Percentiles rank a stretch among this genome's conserved stretches.
phyloP scores from a whole-genome alignment of 305 asterid species.

The Fraxinus dipetala region DNA sequence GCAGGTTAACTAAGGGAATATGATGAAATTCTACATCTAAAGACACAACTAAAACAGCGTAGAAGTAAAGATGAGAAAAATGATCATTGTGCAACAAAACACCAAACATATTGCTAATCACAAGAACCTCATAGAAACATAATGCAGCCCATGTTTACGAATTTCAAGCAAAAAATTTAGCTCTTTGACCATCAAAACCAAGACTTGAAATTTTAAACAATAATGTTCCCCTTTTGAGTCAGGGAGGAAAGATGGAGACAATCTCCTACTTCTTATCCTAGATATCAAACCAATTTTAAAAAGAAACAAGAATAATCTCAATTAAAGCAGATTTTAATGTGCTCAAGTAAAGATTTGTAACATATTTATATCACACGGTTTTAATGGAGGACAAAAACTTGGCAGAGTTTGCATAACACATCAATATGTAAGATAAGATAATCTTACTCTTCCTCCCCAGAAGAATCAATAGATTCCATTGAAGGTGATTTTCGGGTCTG shows the following conservation, averaged over 20 bases:
- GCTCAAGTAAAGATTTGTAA: not conserved
- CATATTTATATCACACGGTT: not conserved
- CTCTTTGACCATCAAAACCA: not conserved
- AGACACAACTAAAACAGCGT: not conserved
- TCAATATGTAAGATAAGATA: slow-evolving; percentile 19
- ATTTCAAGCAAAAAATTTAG: not conserved
- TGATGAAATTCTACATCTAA: not conserved
- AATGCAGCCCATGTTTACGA: not conserved
- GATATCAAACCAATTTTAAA: not conserved
- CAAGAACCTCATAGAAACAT: not conserved
- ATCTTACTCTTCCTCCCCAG: slow-evolving; percentile 98
- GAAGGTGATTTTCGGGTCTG: slow-evolving; percentile 78
- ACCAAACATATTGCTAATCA: not conserved
- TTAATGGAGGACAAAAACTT: not conserved
- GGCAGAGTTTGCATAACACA: slow-evolving; percentile 13
- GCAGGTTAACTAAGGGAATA: not conserved
- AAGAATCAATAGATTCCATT: slow-evolving; percentile 73
- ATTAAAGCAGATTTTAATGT: not conserved
- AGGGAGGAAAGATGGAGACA: not conserved
- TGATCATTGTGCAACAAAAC: not conserved
- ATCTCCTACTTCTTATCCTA: not conserved
- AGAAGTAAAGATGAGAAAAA: not conserved
- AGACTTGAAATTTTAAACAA: not conserved
- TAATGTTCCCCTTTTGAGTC: not conserved
- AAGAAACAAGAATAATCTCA: not conserved